Conservation (phyloP, 2,329 filamentous ascomycete genomes). For the Aspergillus japonicus region DNA sequence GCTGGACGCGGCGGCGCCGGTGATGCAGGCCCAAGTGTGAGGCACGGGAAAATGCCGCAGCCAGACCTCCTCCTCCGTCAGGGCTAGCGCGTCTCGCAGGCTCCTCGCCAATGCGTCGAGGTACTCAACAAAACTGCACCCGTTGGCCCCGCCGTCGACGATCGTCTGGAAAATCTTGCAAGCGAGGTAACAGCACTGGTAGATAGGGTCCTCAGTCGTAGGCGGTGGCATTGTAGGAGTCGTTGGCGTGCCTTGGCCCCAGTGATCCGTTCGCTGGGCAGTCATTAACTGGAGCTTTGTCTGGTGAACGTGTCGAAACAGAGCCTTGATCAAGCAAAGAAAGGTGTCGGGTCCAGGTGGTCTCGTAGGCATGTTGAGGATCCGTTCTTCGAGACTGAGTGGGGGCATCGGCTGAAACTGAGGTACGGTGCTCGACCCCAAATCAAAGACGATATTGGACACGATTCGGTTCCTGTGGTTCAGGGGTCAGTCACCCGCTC, state of each 20-base stretch:
- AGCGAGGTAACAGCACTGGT: constrained; percentile 5
- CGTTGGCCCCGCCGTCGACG: too few relatives aligned
- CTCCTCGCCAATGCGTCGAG: background rate
- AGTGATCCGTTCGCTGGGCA: too few relatives aligned
- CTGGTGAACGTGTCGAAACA: too few relatives aligned
- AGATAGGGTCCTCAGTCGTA: background rate
- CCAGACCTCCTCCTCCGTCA: background rate
- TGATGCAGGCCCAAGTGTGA: background rate
- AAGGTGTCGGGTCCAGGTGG: too few relatives aligned
- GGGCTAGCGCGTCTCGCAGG: background rate
- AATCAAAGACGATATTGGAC: constrained; percentile 3
- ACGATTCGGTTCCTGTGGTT: constrained; percentile 3
- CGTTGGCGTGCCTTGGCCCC: too few relatives aligned
- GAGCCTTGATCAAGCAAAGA: too few relatives aligned
- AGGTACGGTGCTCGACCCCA: background rate
- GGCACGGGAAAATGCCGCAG: background rate
- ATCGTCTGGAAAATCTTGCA: background rate
- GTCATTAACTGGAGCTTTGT: too few relatives aligned
- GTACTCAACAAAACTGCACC: background rate
- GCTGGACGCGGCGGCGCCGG: background rate
- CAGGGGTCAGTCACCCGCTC: background rate
- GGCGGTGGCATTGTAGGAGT: too few relatives aligned
- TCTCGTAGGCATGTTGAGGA: too few relatives aligned
- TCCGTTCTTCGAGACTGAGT: background rate
- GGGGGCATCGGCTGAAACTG: background rate